Percentiles rank a stretch among this genome's conserved stretches.
phyloP scores from a whole-genome alignment of 805 yeast genomes.

The Diddensiella caesifluorescens region DNA sequence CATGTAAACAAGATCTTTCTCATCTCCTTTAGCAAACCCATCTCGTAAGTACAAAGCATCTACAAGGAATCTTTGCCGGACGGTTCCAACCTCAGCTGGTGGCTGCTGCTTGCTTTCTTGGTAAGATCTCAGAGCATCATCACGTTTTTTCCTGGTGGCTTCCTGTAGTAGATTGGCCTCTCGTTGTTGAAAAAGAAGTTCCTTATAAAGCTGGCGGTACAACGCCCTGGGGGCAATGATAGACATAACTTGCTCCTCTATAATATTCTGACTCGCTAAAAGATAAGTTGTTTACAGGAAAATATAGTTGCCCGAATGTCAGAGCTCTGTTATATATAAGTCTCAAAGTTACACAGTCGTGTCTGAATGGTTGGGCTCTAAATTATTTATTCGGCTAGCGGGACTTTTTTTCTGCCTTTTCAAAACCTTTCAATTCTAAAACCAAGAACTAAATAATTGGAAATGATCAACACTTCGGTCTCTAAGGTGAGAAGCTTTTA shows the following conservation, averaged over 20 bases:
- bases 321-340: too few relatives aligned
- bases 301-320: too few relatives aligned
- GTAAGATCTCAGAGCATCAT: slow-evolving; percentile 11
- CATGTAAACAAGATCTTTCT: slow-evolving; percentile 37
- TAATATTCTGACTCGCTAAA: too few relatives aligned
- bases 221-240: slow-evolving; percentile 8
- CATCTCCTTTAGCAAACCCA: slow-evolving; percentile 13
- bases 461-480: neutral
- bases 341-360: too few relatives aligned
- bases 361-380: too few relatives aligned
- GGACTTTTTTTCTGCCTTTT: too few relatives aligned
- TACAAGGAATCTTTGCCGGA: neutral
- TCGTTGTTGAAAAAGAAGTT: slow-evolving; percentile 23
- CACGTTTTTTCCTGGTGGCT: slow-evolving; percentile 11
- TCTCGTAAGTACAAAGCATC: slow-evolving; percentile 14
- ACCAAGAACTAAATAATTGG: neutral
- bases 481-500: neutral
- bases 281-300: too few relatives aligned
- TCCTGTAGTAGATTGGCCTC: slow-evolving; percentile 19
- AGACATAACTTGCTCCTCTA: too few relatives aligned
- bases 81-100: slow-evolving; percentile 1
- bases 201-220: slow-evolving; percentile 25
- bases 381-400: too few relatives aligned
- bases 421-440: too few relatives aligned
- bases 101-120: slow-evolving; percentile 6